Evolutionary conservation across 2,329 filamentous ascomycete genomes (phyloP), one percentile per base, ranked within the genome.

Genomic region (Thermomyces lanuginosus): DNA sequence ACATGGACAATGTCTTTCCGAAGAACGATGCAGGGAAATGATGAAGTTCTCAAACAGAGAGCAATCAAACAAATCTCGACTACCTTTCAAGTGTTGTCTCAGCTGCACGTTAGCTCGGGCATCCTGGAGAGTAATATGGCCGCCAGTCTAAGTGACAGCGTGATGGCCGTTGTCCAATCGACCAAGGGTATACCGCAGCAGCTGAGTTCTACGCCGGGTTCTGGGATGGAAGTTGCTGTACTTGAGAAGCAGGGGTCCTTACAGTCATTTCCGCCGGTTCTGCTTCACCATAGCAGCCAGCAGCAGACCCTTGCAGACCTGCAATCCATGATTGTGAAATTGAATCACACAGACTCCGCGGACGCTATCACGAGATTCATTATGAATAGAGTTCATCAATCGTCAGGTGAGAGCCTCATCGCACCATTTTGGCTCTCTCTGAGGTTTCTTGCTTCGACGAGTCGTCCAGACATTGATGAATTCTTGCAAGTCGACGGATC

Each of bases 1-100:
- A 73, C 72, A 27, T 93, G 84, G 83, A 66, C 84, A 13, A 69
- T 71, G 2, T 75, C 80, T 21, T 64, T 98, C 10, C 76, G 86
- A 4, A 69, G 83, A 9, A 54, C 81, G 8, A 84, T 93, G 72
- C 81, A 86, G 46, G 70, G 73, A 6, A 76, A 73, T 38, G 83
- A 95, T 41, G 82, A 92, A 39, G 63, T 63, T n/a, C 60, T 66
- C 15, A 92, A 91, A 47, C 64, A 72, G 34, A 65, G 67, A 29
- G 72, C 75, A 2, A 66, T 95, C 14, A 65, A 66, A 15, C 80
- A 86, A 35, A 65, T 98, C n/a, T 69, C 76, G 8, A 76, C 73
- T 24, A 73, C 78, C 0, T 72, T 81, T 27, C 62, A 68, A 16
- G 49, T 86, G 5, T 56, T 89, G 11, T 66, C 64, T 10, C 60